phyloP scores from a whole-genome alignment of 2,329 filamentous ascomycete genomes.

The Colletotrichum agaves region DNA sequence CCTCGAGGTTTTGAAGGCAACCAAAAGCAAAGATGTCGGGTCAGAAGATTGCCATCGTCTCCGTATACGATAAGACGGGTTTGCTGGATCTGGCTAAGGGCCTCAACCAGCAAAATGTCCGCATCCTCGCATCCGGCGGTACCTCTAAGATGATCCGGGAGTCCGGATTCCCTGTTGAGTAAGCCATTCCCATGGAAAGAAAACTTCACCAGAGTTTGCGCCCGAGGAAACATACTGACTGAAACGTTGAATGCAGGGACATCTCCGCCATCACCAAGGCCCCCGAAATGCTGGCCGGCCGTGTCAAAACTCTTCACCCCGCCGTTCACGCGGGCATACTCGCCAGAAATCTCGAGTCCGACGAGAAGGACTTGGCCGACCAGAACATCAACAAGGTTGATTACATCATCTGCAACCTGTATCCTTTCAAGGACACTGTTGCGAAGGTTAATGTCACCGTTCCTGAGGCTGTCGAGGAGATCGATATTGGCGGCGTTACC shows the following conservation, averaged over 20 bases:
- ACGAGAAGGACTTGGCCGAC: slow-evolving; percentile 95
- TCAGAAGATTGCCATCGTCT: slow-evolving; percentile 85
- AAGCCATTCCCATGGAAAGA: slow-evolving; percentile 56
- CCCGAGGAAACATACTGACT: neutral
- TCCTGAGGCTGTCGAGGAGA: slow-evolving; percentile 96
- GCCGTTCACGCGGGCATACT: slow-evolving; percentile 92
- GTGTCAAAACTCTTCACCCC: slow-evolving; percentile 92
- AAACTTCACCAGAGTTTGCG: neutral
- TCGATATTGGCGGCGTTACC: slow-evolving; percentile 97
- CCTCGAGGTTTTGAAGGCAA: slow-evolving; percentile 38
- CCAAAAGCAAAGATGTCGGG: slow-evolving; percentile 41
- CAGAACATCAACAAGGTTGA: slow-evolving; percentile 96
- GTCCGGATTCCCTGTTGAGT: slow-evolving; percentile 95
- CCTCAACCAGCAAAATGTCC: slow-evolving; percentile 87
- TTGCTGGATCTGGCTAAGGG: slow-evolving; percentile 93
- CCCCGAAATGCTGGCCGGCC: slow-evolving; percentile 93
- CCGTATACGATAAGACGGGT: slow-evolving; percentile 98
- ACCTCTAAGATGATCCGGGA: slow-evolving; percentile 97
- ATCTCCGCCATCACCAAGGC: slow-evolving; percentile 97
- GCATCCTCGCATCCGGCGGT: slow-evolving; percentile 92
- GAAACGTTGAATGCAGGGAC: slow-evolving; percentile 68
- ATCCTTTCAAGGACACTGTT: slow-evolving; percentile 98
- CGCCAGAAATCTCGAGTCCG: slow-evolving; percentile 90
- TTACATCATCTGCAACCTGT: slow-evolving; percentile 97
- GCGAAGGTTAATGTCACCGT: slow-evolving; percentile 98